A percentile compares a stretch with the other conserved stretches of the same genome.
phyloP scores from a whole-genome alignment of 768 basidiomycete genomes.

The Mycena galopus region DNA sequence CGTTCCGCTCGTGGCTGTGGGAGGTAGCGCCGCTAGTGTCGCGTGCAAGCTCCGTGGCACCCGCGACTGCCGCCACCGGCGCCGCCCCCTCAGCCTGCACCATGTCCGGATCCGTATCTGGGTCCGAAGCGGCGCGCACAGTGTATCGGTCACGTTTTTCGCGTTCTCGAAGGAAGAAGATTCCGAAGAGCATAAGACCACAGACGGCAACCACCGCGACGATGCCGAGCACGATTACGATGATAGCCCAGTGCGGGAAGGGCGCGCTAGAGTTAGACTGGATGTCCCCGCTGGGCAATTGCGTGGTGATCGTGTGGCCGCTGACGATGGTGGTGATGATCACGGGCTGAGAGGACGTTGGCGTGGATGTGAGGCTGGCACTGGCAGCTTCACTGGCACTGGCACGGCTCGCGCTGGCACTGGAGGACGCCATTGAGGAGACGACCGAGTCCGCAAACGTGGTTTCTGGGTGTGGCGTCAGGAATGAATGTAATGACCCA shows the following conservation, averaged over 20 bases:
- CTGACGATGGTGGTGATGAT: background rate
- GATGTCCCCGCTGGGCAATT: constrained; percentile 48
- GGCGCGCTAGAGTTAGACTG: constrained; percentile 56
- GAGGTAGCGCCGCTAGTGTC: constrained; percentile 24
- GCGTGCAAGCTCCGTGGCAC: constrained; percentile 11
- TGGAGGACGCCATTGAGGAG: constrained; percentile 64
- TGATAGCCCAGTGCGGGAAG: constrained; percentile 92
- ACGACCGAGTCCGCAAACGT: constrained; percentile 78
- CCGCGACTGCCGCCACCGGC: background rate
- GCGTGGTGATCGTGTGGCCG: background rate
- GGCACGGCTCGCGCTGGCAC: constrained; percentile 40
- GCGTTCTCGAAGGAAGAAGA: constrained; percentile 72
- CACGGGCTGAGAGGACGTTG: background rate
- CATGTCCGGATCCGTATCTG: constrained; percentile 7
- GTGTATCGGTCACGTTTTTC: constrained; percentile 58
- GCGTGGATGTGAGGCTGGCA: no score
- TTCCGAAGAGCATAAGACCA: constrained; percentile 75
- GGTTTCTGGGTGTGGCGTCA: constrained; percentile 64
- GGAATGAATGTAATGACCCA: background rate
- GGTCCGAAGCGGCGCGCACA: constrained; percentile 77
- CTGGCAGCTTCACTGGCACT: no score
- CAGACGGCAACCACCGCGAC: constrained; percentile 79
- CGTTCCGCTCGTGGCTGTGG: background rate
- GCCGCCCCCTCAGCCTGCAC: background rate
- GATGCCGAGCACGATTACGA: constrained; percentile 88